Base-by-base conservation (phyloP, 2,329 filamentous ascomycete species). In the Fusarium sambucinum region DNA sequence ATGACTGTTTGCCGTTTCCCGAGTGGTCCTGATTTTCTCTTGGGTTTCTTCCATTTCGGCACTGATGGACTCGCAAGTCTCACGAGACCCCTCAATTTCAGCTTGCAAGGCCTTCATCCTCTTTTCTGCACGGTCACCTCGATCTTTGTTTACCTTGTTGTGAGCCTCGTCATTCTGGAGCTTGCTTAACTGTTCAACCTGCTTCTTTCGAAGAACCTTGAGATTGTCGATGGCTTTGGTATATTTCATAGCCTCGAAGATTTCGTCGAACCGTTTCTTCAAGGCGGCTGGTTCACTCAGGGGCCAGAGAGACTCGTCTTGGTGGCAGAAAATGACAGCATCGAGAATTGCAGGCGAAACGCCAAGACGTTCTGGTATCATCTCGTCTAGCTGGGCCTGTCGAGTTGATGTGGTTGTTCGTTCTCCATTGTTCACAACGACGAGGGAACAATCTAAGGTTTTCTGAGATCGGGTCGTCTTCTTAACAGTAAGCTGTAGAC, bases 151-250 rank as follows among this genome's bases (percentile, higher is more conserved):
- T 46, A 87, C 83, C 77, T 96, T 96, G 69, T 92, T 89, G 68
- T 94, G 88, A 40, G 89, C 85, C 76, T 97, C 93, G 61, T 91
- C 86, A 42, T 91, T 87, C 74, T 92, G 93, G 59, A 91, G 86
- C 63, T 90, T 87, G 17, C 83, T 86, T 12, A 98, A 85, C 64
- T 95, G 87, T 67, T 92, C 89, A 35, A 90, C 91, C 69, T 97
- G 90, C 69, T 90, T 91, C 80, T 98, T 99, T 38, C 91, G 87
- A 50, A 98, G 84, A 12, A 89, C 78, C 76, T 97, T 97, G 77
- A 99, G 92, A 77, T 97, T 97, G 45, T 97, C 94, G 63, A 99
- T 97, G 19, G 94, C 96, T 75, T 97, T 97, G 33, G 94, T 97
- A 79, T 98, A 99, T 77, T 97, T 97, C 80, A 93, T 85, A 2